Base-by-base conservation (phyloP, 2,329 filamentous ascomycete genomes). In the Diplodia scrobiculata region DNA sequence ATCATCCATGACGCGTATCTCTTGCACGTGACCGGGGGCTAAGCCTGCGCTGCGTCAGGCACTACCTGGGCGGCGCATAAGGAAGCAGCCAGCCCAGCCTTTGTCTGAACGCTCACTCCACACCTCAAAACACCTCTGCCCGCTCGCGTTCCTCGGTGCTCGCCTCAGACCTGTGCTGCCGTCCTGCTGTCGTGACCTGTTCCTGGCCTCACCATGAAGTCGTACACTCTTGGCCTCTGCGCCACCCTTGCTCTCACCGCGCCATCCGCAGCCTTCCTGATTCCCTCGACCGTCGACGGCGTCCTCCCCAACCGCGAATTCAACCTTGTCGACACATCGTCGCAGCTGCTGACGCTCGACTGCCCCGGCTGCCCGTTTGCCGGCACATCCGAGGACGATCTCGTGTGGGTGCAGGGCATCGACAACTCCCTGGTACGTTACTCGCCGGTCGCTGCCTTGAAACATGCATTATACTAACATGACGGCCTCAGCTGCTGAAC, bases 231-330 rank as follows among this genome's bases (percentile, higher is more conserved):
- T 65, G 74, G 74, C 68, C 69, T 77, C 41, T 69, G 71, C 68
- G 74, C 74, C 68, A 71, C 70, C 68, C 68, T 78, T 71, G 76
- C 75, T 72, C 73, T 77, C 73, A 73, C 69, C 71, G 70, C 69
- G 25, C 55, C 55, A 50, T 62, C 65, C 55, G 51, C 65, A 36
- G 65, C 65, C 50, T 66, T 66, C 65, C 55, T 66, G 34, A 36
- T 66, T 27, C 65, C 65, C 52, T 66, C 65, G 9, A 66, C 65
- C 47, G 50, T 27, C 32, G 73, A 73, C 68, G 72, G 71, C 67
- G 71, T 73, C 14, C 68, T 77, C 47, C 72, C 71, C 65, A 58
- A 66, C 27, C 55, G 50, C 48, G 65, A 66, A 29, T 58, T 66
- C 55, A 63, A 36, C 65, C 58, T 63, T 0, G 70, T 76, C 67